Conservation (phyloP, 148 eudicot species). For the Gaultheria prostrata region DNA sequence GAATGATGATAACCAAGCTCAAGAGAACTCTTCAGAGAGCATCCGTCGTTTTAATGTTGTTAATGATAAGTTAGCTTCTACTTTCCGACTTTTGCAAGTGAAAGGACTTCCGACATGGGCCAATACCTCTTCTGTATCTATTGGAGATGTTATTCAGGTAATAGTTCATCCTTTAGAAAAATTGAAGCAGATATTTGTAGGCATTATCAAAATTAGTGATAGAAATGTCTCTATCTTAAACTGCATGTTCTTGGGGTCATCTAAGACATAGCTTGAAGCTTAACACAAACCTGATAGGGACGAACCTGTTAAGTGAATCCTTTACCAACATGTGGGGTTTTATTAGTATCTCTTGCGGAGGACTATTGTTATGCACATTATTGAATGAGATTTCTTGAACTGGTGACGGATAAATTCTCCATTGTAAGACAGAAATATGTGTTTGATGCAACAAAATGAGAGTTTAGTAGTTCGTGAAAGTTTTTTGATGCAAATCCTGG, state of each 20-base stretch:
- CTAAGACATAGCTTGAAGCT: not conserved
- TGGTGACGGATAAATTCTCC: not conserved
- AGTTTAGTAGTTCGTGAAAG: not conserved
- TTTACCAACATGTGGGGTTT: not conserved
- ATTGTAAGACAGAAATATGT: not conserved
- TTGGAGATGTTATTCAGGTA: constrained; percentile 80
- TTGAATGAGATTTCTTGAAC: not conserved
- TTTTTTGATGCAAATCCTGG: not conserved
- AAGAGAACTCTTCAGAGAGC: constrained; percentile 45
- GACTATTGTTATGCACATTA: not conserved
- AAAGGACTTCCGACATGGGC: constrained; percentile 80
- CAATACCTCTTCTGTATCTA: constrained; percentile 73
- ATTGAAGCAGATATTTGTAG: not conserved
- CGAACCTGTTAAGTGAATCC: not conserved
- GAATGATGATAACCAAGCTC: constrained; percentile 18
- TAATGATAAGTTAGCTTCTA: constrained; percentile 45
- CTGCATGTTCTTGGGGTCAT: not conserved
- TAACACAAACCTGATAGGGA: not conserved
- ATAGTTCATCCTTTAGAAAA: not conserved
- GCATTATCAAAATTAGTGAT: not conserved
- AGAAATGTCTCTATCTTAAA: not conserved
- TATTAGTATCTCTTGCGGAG: not conserved
- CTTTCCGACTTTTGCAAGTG: constrained; percentile 78
- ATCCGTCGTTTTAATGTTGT: constrained; percentile 52
- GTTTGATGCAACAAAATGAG: not conserved